Base-by-base conservation (phyloP, 2,329 filamentous ascomycete species). In the Paraphaeosphaeria sporulosa region DNA sequence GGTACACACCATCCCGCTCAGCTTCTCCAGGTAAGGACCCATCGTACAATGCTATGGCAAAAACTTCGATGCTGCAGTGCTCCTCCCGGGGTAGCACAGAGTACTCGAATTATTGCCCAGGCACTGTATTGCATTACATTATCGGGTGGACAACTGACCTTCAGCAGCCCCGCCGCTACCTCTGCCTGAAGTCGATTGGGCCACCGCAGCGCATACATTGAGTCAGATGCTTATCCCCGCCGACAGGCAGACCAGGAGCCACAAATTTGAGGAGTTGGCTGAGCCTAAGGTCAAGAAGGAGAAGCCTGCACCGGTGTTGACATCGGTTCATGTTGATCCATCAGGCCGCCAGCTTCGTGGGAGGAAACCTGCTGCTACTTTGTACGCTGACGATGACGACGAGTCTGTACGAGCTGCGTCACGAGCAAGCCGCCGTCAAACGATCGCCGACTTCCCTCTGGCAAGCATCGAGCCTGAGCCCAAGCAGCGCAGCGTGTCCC, bases 141-240 rank as follows among this genome's bases (percentile, higher is more conserved):
- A 32, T 32, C 30, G 19, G 19, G 21, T 3, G 8, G 8, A 40
- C 27, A 21, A 40, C 49, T 52, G 23, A 52, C 75, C 76, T 52
- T 75, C 81, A 25, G 78, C 77, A 59, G 78, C 76, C 19, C 83
- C 86, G 2, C 87, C 89, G 3, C 89, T 90, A 0, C 91, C 92
- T 9, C 86, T 90, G 0, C 93, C 94, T 2, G 90, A 94, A 47
- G 90, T 98, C 0, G 86, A 91, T 46, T 98, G 94, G 95, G 86
- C 89, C 0, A 86, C 90, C 30, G 93, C 94, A n/a, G 86, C 92
- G 0, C 87, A 92, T 68, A 93, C 96, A 73, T 81, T 98, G 13
- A 91, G 89, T 70, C 93, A 92, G 73, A 77, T 96, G 4, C 85
- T 98, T 23, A 90, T 97, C 58, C 95, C 94, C 0, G 83, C 82